Base-by-base conservation (phyloP, 495 filamentous ascomycete genomes). In the Talaromyces liani region DNA sequence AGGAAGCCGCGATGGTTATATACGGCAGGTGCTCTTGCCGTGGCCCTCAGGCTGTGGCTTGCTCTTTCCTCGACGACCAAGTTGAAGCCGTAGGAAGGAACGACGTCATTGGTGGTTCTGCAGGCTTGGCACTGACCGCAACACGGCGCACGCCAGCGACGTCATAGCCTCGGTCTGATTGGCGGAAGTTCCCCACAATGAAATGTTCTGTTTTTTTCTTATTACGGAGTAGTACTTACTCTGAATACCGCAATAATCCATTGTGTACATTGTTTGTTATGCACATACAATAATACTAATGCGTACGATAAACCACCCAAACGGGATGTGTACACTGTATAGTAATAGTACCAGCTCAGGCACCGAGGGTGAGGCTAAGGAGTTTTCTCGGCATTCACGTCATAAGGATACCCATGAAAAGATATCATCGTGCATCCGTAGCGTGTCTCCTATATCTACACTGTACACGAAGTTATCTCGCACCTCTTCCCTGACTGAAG, bases 61-160 rank as follows among this genome's bases (percentile, higher is more conserved):
- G 51, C 51, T 55, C 51, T 27, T 55, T 55, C 51, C 51, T 55
- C 41, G n/a, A 47, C 0, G 41, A 47, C 14, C 41, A 47, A 18
- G 41, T 49, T 20, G 45, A 49, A 49, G 45, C 45, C 45, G 56
- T 36, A 20, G 56, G 56, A 36, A 58, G 56, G 56, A 20, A 58
- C 56, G 56, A 58, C 56, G 56, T 58, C 56, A 58, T 36, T 58
- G 56, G 56, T 29, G 9, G 54, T 58, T 10, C 12, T 25, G 56
- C 24, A 20, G 27, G 56, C 56, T 58, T 58, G 56, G 56, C 56
- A 22, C 29, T n/a, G n/a, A 12, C 56, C 14, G 56, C 56, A 2
- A 36, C 54, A 33, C 54, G 10, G 54, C 22, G 27, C 24, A 18
- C 18, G 56, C 29, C 56, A 25, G 25, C 56, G 56, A 58, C 56